These are phyloP conservation scores for Glutinoglossum americanum DNA, from an alignment of 495 filamentous ascomycete genomes.

Conservation along the genomic window DNA sequence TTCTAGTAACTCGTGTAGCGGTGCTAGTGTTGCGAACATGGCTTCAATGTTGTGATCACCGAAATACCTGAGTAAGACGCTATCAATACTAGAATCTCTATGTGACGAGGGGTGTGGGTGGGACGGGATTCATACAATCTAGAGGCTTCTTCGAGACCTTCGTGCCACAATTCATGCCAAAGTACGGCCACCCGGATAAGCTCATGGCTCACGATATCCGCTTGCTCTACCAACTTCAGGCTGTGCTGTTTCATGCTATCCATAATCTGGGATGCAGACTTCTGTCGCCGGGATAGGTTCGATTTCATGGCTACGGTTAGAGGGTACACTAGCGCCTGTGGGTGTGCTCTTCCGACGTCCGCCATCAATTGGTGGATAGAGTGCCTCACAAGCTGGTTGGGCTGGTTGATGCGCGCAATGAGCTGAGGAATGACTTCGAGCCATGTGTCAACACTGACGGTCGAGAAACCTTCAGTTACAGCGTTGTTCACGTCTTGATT, in stretches of 20 bases:
- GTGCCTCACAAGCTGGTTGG: conserved; percentile 61
- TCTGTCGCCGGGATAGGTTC: conserved; percentile 51
- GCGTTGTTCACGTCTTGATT: conserved; percentile 66
- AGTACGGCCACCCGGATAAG: conserved; percentile 88
- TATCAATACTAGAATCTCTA: not conserved
- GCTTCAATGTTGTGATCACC: conserved; percentile 91
- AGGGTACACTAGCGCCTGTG: conserved; percentile 98
- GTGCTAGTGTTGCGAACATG: conserved; percentile 81
- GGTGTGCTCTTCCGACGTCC: conserved; percentile 83
- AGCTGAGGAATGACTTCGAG: conserved; percentile 93
- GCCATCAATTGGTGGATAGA: conserved; percentile 78
- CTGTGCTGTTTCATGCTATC: conserved; percentile 93
- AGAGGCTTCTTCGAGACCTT: conserved; percentile 93
- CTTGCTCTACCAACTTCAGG: conserved; percentile 82
- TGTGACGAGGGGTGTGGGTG: not conserved
- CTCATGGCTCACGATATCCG: conserved; percentile 81
- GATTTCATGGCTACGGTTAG: conserved; percentile 97
- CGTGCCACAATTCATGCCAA: conserved; percentile 98
- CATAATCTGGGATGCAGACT: conserved; percentile 81
- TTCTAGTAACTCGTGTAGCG: conserved; percentile 79
- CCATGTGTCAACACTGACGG: conserved; percentile 93
- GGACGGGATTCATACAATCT: conserved; percentile 30
- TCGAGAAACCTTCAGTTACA: conserved; percentile 72
- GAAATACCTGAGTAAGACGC: conserved; percentile 32
- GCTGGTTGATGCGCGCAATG: conserved; percentile 92